Percentiles rank a stretch among this genome's conserved stretches.
Conservation (phyloP, 2,329 filamentous ascomycete genomes). For the Hymenoscyphus linearis region DNA sequence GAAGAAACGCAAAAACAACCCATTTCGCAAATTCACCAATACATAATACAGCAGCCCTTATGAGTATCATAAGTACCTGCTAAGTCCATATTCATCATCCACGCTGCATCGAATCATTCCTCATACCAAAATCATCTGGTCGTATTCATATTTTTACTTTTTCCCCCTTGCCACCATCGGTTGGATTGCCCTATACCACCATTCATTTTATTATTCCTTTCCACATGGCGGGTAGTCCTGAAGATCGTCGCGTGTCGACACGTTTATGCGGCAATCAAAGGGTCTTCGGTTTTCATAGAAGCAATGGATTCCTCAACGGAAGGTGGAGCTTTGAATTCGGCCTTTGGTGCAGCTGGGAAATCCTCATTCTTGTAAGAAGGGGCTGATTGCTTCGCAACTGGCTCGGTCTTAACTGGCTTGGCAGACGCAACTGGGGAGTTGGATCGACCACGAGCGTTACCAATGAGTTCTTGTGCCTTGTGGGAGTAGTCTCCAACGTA, state of each 20-base stretch:
- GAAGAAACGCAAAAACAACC: constrained; percentile 10
- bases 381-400: constrained; percentile 19
- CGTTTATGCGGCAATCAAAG: constrained; percentile 27
- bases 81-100: constrained; percentile 15
- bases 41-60: constrained; percentile 22
- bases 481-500: constrained; percentile 63
- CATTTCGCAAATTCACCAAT: constrained; percentile 13
- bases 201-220: constrained; percentile 2
- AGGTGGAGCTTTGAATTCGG: constrained; percentile 27
- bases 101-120: constrained; percentile 17
- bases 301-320: constrained; percentile 10
- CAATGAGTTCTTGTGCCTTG: constrained; percentile 61
- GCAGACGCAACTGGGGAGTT: constrained; percentile 20
- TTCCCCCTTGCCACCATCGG: background rate
- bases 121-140: constrained; percentile 16
- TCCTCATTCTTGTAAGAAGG: constrained; percentile 26
- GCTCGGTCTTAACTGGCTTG: background rate
- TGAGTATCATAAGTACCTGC: constrained; percentile 19
- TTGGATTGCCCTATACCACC: background rate
- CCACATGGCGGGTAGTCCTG: background rate
- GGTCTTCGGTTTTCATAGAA: constrained; percentile 17
- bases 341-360: constrained; percentile 30
- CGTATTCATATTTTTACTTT: constrained; percentile 9
- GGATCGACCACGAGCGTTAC: constrained; percentile 36
- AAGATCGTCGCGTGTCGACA: background rate